Evolutionary conservation across 129 eudicot species (phyloP), one percentile per base, ranked within the genome.

Genomic region (Logfia minima): DNA sequence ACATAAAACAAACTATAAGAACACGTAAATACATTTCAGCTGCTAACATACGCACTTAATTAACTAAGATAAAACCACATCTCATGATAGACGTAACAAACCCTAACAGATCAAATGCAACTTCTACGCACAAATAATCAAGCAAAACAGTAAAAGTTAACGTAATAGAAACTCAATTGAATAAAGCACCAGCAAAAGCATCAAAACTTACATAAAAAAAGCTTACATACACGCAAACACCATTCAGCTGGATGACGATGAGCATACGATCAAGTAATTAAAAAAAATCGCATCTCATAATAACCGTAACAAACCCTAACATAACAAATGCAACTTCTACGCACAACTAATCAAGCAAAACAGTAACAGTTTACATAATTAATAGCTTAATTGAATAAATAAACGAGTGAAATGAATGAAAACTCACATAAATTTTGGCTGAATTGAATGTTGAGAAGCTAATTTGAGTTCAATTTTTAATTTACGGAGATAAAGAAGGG

Each of bases 271-370:
- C 24, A 59, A 70, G 26, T 48, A 48, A 48, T 48, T 48, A 48
- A 48, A 13, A 48, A 48, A 13, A 3, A 48, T 59, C 16, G 26
- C 13, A 59, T 59, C 26, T 22, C 29, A 22, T 51, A 24, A 62
- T 61, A 34, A 74, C 64, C 24, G 28, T 22, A 61, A 22, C 77
- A 70, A 79, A 70, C 77, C 82, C 82, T 79, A 79, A 26, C 18
- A n/a, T 26, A 1, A 71, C 63, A 8, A 79, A 70, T 29, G 69
- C 77, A 79, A 61, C 71, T 71, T 71, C 29, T 48, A 61, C 82
- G 26, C 48, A 63, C 5, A 78, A 59, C 17, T 18, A 58, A 69
- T 32, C 67, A 71, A 71, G 28, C 78, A 71, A 22, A 62, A 10
- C 7, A 62, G 56, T 31, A 71, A 31, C 83, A 79, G 9, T 45